A percentile compares a stretch with the other conserved stretches of the same genome.
These are phyloP conservation scores for Yamadazyma tumulicola DNA, from an alignment of 805 yeast species.

Conservation along the genomic window DNA sequence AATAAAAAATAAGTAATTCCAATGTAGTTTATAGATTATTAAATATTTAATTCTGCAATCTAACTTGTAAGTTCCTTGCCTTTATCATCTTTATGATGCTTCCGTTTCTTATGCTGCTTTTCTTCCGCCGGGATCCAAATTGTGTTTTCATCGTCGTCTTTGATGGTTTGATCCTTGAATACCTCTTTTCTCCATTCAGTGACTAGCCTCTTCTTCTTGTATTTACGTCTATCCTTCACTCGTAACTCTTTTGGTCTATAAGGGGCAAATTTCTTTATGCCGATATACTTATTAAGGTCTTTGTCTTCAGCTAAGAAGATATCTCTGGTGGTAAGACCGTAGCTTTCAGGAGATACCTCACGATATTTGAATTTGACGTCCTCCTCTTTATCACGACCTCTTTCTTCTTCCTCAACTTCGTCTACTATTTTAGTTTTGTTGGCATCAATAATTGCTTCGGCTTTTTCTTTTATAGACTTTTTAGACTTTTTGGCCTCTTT, in stretches of 20 bases:
- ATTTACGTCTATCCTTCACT: slow-evolving; percentile 77
- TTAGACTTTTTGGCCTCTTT: slow-evolving; percentile 59
- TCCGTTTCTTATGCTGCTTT: slow-evolving; percentile 7
- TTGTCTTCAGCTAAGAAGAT: slow-evolving; percentile 87
- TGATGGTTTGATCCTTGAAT: slow-evolving; percentile 51
- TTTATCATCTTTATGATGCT: background rate
- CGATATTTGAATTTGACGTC: slow-evolving; percentile 73
- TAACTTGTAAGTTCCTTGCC: background rate
- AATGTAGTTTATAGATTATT: background rate
- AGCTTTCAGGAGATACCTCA: slow-evolving; percentile 92
- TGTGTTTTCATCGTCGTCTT: slow-evolving; percentile 25
- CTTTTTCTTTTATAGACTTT: slow-evolving; percentile 57
- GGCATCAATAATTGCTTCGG: slow-evolving; percentile 74
- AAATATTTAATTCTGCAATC: background rate
- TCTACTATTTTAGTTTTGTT: slow-evolving; percentile 64
- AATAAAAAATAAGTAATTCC: background rate
- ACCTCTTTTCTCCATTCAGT: slow-evolving; percentile 88
- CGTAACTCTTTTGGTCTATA: slow-evolving; percentile 74
- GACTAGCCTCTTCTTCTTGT: slow-evolving; percentile 74
- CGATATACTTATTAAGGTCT: slow-evolving; percentile 78
- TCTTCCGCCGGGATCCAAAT: slow-evolving; percentile 35
- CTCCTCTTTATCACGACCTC: slow-evolving; percentile 48
- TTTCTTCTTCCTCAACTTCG: slow-evolving; percentile 64
- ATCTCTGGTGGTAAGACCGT: slow-evolving; percentile 81
- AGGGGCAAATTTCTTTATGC: slow-evolving; percentile 91